These are phyloP conservation scores for Phoenix roebelenii DNA, from an alignment of 176 grass and related monocot species.

Conservation along the genomic window DNA sequence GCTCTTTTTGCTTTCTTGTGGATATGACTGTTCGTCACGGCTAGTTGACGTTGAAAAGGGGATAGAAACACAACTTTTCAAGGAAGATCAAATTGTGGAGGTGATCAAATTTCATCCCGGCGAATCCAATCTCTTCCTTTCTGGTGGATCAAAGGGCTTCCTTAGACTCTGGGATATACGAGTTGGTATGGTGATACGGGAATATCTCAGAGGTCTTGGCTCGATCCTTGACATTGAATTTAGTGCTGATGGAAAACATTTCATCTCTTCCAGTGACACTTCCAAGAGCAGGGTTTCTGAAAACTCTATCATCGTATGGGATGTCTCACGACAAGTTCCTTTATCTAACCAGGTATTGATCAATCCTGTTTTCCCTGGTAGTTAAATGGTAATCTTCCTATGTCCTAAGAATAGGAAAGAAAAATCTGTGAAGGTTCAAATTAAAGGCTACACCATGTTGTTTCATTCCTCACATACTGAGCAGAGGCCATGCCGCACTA, in stretches of 20 bases:
- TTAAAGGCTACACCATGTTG: too few relatives aligned
- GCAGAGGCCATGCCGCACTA: too few relatives aligned
- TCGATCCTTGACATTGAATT: constrained; percentile 83
- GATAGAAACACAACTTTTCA: constrained; percentile 51
- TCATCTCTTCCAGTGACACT: constrained; percentile 83
- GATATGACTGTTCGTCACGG: constrained; percentile 48
- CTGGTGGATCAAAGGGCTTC: constrained; percentile 66
- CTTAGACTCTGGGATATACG: constrained; percentile 83
- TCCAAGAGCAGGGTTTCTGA: constrained; percentile 77
- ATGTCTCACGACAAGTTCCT: constrained; percentile 65
- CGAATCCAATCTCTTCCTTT: constrained; percentile 55
- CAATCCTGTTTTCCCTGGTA: too few relatives aligned
- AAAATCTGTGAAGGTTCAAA: too few relatives aligned
- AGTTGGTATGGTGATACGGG: constrained; percentile 38
- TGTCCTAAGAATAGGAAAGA: too few relatives aligned
- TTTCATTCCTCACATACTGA: too few relatives aligned
- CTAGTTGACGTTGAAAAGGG: constrained; percentile 54
- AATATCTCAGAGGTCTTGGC: constrained; percentile 55
- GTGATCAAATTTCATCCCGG: constrained; percentile 65
- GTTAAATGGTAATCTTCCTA: too few relatives aligned
- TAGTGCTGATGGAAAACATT: constrained; percentile 70
- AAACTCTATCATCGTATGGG: constrained; percentile 83
- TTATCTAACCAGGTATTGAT: constrained; percentile 74
- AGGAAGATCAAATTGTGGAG: constrained; percentile 76
- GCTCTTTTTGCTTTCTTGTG: constrained; percentile 53